These are phyloP conservation scores for Moesziomyces globuligerus DNA, from an alignment of 1,284 basidiomycete species.

Conservation along the genomic window DNA sequence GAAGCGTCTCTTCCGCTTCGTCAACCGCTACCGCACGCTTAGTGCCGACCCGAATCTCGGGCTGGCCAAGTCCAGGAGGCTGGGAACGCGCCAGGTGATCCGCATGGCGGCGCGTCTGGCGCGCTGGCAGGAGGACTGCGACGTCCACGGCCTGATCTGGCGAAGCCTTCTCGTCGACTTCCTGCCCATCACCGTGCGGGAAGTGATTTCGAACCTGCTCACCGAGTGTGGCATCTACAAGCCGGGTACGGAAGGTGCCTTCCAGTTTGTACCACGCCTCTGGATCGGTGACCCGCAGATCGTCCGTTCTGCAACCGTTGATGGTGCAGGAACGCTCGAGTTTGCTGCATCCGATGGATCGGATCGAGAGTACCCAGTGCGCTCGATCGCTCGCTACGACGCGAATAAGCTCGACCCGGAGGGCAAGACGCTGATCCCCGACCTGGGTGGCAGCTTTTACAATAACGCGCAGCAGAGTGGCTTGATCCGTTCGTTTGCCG, in stretches of 20 bases:
- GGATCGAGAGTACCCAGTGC: constrained; percentile 21
- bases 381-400: constrained; percentile 60
- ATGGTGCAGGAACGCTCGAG: constrained; percentile 32
- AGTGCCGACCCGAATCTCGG: constrained; percentile 59
- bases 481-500: constrained; percentile 64
- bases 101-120: constrained; percentile 65
- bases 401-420: constrained; percentile 57
- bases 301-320: constrained; percentile 4
- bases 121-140: constrained; percentile 56
- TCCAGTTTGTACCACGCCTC: constrained; percentile 49
- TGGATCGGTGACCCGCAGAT: constrained; percentile 41
- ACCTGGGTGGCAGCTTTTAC: constrained; percentile 61
- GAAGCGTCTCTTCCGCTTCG: constrained; percentile 60
- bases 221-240: constrained; percentile 55
- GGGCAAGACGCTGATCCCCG: constrained; percentile 64
- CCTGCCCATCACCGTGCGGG: constrained; percentile 65
- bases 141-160: constrained; percentile 61
- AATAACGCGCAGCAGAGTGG: constrained; percentile 66
- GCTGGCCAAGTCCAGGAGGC: constrained; percentile 63
- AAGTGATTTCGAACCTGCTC: constrained; percentile 58
- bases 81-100: constrained; percentile 67
- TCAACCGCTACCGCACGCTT: constrained; percentile 59
- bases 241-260: constrained; percentile 59
- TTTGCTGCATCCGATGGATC: constrained; percentile 47
- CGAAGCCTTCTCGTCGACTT: constrained; percentile 67